Base-by-base conservation (phyloP, 2,329 filamentous ascomycete genomes). In the Penicillium vulpinum region DNA sequence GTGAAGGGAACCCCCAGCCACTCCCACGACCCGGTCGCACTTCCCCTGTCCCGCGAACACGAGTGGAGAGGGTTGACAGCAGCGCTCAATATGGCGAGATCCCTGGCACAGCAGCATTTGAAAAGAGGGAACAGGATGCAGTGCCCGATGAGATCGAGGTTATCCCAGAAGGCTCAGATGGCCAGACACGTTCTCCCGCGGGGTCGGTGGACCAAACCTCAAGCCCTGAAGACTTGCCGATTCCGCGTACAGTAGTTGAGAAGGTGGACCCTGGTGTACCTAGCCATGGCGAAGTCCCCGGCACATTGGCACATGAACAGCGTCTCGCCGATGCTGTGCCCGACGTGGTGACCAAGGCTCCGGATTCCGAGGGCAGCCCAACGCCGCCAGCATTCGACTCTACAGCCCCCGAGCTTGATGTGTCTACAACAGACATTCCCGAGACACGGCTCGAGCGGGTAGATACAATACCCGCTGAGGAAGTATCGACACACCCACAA, bases 61-160 rank as follows among this genome's bases (percentile, higher is more conserved):
- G 85, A 60, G 83, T 87, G 26, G 85, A 88, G 72, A 81, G 82
- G 65, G 82, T 87, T 40, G 85, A 88, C 69, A 79, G 84, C 64
- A 71, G 75, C 57, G 81, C 83, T 15, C 78, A 79, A 59, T 78
- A 87, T 65, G 85, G 85, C 66, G 84, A 87, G 68, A 78, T 86
- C 4, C 85, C 85, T 4, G 84, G 84, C 10, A 87, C 85, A 28
- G 70, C 77, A 18, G 84, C 84, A 54, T 87, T 85, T 70, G 78
- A 82, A n/a, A 79, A 81, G 65, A 77, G 84, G 59, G 75, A 70
- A 22, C 78, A 81, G 62, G 85, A 87, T 69, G 84, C 85, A 28
- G 84, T 87, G 6, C 85, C 85, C 5, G 85, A 88, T 67, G 83
- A 87, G 69, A 77, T 88, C 28, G 83, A 86, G 68, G 75, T 88